Conservation (phyloP, 495 filamentous ascomycete species). For the Zalerion maritima region DNA sequence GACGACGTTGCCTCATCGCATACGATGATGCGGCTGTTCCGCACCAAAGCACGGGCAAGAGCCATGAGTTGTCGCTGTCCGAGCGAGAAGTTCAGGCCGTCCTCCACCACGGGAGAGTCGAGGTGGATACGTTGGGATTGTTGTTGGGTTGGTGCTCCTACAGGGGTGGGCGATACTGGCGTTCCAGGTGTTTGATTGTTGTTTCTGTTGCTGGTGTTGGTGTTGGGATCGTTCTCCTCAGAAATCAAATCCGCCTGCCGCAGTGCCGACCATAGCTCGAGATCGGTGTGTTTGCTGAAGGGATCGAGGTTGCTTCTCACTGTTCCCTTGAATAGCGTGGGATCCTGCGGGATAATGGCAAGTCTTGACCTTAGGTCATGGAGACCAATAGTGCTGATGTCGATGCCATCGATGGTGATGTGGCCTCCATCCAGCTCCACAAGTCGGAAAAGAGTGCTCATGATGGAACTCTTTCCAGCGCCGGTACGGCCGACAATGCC, state of each 20-base stretch:
- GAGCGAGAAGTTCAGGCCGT: slow-evolving; percentile 91
- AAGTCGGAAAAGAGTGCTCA: slow-evolving; percentile 82
- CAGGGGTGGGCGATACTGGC: too few species aligned
- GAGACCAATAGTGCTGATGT: slow-evolving; percentile 74
- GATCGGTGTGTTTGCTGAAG: slow-evolving; percentile 74
- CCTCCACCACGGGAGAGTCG: slow-evolving; percentile 77
- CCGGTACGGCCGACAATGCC: slow-evolving; percentile 90
- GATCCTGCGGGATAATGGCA: slow-evolving; percentile 93
- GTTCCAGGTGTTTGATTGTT: slow-evolving; percentile 6
- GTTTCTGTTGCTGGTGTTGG: slow-evolving; percentile 17
- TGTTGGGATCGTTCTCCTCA: slow-evolving; percentile 23
- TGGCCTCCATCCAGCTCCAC: slow-evolving; percentile 71
- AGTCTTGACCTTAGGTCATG: slow-evolving; percentile 76
- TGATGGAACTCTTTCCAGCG: slow-evolving; percentile 89
- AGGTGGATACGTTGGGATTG: slow-evolving; percentile 52
- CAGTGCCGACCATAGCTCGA: slow-evolving; percentile 77
- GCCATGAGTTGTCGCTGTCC: slow-evolving; percentile 95
- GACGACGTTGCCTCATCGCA: slow-evolving; percentile 90
- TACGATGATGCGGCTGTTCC: slow-evolving; percentile 78
- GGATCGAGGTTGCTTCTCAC: slow-evolving; percentile 86
- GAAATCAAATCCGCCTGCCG: slow-evolving; percentile 66
- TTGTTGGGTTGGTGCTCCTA: slow-evolving; percentile 22
- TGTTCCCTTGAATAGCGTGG: slow-evolving; percentile 85
- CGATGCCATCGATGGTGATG: slow-evolving; percentile 81
- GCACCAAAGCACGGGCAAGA: slow-evolving; percentile 74